A percentile compares a stretch with the other conserved stretches of the same genome.
phyloP scores from a whole-genome alignment of 345 rosid species.

The Eucalyptus pauciflora region DNA sequence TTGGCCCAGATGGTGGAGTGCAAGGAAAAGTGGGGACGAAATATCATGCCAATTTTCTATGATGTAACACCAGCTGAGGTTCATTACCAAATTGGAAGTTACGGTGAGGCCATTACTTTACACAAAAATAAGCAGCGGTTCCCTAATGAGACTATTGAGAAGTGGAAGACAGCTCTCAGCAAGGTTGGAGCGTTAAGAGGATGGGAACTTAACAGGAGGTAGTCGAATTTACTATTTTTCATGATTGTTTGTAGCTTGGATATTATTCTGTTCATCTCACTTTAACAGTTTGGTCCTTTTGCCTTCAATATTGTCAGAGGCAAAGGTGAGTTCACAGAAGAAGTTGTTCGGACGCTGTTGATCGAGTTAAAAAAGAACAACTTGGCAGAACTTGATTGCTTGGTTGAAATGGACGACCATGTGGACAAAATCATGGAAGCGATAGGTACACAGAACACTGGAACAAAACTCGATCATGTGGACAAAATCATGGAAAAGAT shows the following conservation, averaged over 20 bases:
- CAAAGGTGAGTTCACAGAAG: fast-evolving
- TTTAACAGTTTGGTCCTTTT: fast-evolving
- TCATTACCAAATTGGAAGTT: fast-evolving
- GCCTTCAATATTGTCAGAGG: fast-evolving
- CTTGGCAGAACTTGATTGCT: fast-evolving
- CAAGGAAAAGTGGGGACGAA: background rate
- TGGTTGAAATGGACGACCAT: background rate
- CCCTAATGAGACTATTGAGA: background rate
- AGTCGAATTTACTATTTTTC: fast-evolving
- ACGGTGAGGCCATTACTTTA: fast-evolving
- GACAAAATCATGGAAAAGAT: too few relatives aligned
- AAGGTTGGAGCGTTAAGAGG: background rate
- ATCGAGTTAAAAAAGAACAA: too few relatives aligned
- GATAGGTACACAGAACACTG: fast-evolving
- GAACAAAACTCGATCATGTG: background rate
- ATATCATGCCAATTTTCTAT: background rate
- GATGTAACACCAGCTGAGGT: fast-evolving
- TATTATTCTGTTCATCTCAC: fast-evolving
- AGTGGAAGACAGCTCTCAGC: background rate
- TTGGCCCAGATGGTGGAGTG: background rate
- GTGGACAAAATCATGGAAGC: too few relatives aligned
- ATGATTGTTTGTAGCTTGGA: fast-evolving
- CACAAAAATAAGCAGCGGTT: fast-evolving
- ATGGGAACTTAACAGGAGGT: background rate
- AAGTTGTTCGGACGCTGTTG: fast-evolving